Percentiles rank a stretch among this genome's conserved stretches.
These are phyloP conservation scores for Stramenopiles sp. DNA, from an alignment of 352 stramenopile species.

Conservation along the genomic window DNA sequence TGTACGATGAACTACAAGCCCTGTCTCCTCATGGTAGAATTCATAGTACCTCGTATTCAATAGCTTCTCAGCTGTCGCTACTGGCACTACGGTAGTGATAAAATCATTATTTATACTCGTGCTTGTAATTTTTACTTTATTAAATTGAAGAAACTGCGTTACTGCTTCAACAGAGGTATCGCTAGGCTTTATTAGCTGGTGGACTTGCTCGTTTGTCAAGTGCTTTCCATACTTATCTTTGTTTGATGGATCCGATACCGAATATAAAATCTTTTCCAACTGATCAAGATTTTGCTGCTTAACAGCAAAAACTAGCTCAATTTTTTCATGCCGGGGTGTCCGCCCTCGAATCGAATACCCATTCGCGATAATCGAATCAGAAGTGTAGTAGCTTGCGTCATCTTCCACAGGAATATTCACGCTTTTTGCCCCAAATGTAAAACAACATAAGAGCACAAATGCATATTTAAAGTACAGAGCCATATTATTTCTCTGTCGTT, in stretches of 20 bases:
- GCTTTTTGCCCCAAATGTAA: no score
- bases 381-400: neutral
- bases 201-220: constrained; percentile 6
- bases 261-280: neutral
- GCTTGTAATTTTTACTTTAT: neutral
- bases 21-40: neutral
- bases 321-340: neutral
- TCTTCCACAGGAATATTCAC: no score
- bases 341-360: neutral
- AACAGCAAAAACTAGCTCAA: constrained; percentile 9
- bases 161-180: neutral
- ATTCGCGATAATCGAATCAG: neutral
- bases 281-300: constrained; percentile 7
- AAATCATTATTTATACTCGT: constrained; percentile 8
- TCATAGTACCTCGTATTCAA: constrained; percentile 1
- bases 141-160: neutral
- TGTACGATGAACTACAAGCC: neutral
- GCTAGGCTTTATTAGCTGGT: neutral
- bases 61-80: neutral
- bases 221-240: constrained; percentile 1
- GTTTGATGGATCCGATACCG: neutral
- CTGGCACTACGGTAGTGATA: neutral
- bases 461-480: no score
- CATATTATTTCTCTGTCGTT: no score
- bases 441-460: no score